Base-by-base conservation (phyloP, 805 yeast species). In the Kuraishia floccosa region DNA sequence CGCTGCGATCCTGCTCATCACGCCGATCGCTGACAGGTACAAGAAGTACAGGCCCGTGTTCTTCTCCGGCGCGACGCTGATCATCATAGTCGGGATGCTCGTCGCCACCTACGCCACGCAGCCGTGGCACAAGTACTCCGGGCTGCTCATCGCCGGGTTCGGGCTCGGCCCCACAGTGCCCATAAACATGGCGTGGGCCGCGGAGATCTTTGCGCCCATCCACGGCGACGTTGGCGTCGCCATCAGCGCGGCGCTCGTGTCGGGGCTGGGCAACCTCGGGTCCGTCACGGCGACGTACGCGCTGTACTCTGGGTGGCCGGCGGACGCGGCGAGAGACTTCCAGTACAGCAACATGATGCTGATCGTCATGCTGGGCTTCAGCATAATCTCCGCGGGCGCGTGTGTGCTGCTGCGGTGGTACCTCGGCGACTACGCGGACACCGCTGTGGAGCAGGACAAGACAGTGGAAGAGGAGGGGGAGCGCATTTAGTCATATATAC, bases 101-200 rank as follows among this genome's bases (percentile, higher is more conserved):
- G 84, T 83, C 19, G 73, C 81, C 12, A 83, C 94, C 0, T 84
- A 62, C 47, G 91, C 93, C 1, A 58, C 60, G 8, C 76, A 74
- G 3, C 56, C 73, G 17, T 84, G 95, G 95, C 64, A 69, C 35
- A 68, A 72, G 42, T 84, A 82, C 49, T 93, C 73, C 6, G 95
- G 95, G 1, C 60, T 84, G 32, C 61, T 84, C 37, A 74, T 84
- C 46, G 75, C 83, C 5, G 95, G 95, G 0, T 80, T 76, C 41
- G 95, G 95, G 1, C 63, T 84, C 30, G 95, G 95, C 8, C 91
- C 94, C 14, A 84, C 95, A 0, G 93, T 83, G 10, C 94, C 95
- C 17, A 83, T 80, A 24, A 67, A 76, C 44, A 84, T 84, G 94
- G 70, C 94, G 1, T 72, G 82, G 79, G 55, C 86, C 0, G 73